Percentiles rank a stretch among this genome's conserved stretches.
These are phyloP conservation scores for Tetrahymena thermophila DNA, from an alignment of 73 alveolate species.

Conservation along the genomic window DNA sequence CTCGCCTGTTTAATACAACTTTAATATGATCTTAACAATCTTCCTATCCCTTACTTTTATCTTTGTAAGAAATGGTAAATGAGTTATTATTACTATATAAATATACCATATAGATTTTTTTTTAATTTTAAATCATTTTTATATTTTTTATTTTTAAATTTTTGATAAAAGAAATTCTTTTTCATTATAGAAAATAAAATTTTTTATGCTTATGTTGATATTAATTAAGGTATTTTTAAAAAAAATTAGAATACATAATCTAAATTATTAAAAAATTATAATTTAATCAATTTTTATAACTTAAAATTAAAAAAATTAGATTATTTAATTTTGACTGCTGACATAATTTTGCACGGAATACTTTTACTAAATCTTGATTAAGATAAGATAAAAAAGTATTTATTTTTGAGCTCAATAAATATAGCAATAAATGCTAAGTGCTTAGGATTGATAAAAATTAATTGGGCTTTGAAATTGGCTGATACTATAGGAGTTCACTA, in stretches of 20 bases:
- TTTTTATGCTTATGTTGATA: not conserved
- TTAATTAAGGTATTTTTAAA: not conserved
- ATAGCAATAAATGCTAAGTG: not conserved
- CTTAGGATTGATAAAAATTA: not conserved
- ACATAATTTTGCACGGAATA: not conserved
- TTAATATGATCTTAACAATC: not conserved
- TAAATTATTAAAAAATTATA: too few species aligned
- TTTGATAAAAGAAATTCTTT: too few species aligned
- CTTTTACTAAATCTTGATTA: not conserved
- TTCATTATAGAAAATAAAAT: too few species aligned
- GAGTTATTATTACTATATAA: too few species aligned
- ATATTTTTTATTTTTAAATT: too few species aligned
- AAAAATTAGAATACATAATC: too few species aligned
- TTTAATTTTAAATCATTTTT: too few species aligned
- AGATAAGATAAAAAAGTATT: not conserved
- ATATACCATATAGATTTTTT: too few species aligned
- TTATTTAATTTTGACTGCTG: not conserved
- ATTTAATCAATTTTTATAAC: too few species aligned
- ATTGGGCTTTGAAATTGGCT: not conserved
- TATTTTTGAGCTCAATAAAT: not conserved
- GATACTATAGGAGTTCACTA: not conserved
- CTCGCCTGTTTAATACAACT: not conserved
- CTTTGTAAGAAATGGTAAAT: not conserved
- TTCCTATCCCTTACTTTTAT: not conserved
- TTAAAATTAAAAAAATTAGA: not conserved